Evolutionary conservation across 2,329 filamentous ascomycete species (phyloP), one percentile per base, ranked within the genome.

Genomic region (Exophiala sp.): DNA sequence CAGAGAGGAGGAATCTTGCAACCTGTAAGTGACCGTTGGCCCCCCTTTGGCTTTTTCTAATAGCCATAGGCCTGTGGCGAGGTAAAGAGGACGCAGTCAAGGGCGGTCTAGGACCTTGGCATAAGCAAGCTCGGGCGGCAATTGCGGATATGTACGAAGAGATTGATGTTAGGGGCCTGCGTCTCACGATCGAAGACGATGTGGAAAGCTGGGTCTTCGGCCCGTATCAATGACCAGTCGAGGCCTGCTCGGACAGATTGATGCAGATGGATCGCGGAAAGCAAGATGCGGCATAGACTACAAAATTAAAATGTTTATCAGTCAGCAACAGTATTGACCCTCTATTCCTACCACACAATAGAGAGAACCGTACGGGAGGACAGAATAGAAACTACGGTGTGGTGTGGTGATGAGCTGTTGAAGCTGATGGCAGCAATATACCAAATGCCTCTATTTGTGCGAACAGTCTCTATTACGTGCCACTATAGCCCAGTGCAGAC

Each of bases 1-100:
- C 66, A 37, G 74, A 85, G 44, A 76, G 84, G 55, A 75, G 80
- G 63, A 95, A 95, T 69, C 68, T 96, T 61, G 90, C 90, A 37
- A 95, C 89, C 42, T 89, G 82, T 82, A 64, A 64, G 74, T 69
- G 22, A 29, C 14, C 16, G 3, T 22, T 13, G 22, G 21, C 2
- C 34, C 9, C 32, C 19, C 53, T 13, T 30, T 24, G 29, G 22
- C 27, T 3, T 23, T 11, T 43, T 32, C 16, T 42, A 3, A 32
- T 27, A 10, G 14, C 30, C 70, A 18, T 19, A 85, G 75, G 89
- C 76, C 64, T 87, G 70, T 74, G 79, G 80, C 66, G 81, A 69
- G 67, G 78, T 73, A 67, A 72, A 9, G 64, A 79, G 71, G 70
- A 80, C 76, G 68, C 78, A 73, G 68, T 85, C 75, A 69, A 78